Percentiles rank a stretch among this genome's conserved stretches.
Evolutionary conservation across 768 basidiomycete species (phyloP).

Genomic region (Scleroderma citrinum): DNA sequence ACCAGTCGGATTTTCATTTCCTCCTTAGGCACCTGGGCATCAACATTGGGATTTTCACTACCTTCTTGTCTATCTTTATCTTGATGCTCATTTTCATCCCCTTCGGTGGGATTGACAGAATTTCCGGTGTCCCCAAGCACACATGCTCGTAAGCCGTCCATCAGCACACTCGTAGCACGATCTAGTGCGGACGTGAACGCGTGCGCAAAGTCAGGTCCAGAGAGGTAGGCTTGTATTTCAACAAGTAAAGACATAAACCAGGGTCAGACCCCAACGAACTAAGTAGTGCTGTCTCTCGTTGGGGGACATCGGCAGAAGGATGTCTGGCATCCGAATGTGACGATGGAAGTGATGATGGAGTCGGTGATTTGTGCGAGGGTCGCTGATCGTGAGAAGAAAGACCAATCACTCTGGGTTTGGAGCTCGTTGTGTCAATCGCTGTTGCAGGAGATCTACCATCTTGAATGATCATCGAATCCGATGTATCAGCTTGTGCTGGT

Average conservation of each 20-base stretch:
- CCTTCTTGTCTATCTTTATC: conserved; percentile 8
- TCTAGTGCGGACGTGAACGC: conserved; percentile 75
- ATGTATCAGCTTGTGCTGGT: background rate
- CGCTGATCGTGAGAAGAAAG: conserved; percentile 25
- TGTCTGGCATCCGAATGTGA: too few relatives aligned
- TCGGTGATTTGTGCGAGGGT: too few relatives aligned
- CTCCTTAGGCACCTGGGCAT: conserved; percentile 13
- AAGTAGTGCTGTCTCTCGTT: background rate
- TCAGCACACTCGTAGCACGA: conserved; percentile 56
- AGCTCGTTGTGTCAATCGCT: conserved; percentile 14
- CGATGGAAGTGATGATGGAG: too few relatives aligned
- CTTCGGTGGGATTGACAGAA: conserved; percentile 7
- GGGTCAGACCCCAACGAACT: conserved; percentile 8
- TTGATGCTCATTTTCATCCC: conserved; percentile 7
- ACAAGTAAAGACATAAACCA: conserved; percentile 59
- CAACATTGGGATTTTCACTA: conserved; percentile 8
- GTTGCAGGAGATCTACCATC: conserved; percentile 9
- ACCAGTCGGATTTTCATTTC: conserved; percentile 64
- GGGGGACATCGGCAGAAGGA: background rate
- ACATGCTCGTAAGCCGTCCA: conserved; percentile 56
- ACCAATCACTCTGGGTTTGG: background rate
- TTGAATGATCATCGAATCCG: background rate
- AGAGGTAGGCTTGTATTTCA: conserved; percentile 60
- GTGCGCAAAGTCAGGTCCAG: conserved; percentile 61
- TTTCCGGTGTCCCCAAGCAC: conserved; percentile 43